Base-by-base conservation (phyloP, 805 yeast genomes). In the Yarrowia osloensis region DNA sequence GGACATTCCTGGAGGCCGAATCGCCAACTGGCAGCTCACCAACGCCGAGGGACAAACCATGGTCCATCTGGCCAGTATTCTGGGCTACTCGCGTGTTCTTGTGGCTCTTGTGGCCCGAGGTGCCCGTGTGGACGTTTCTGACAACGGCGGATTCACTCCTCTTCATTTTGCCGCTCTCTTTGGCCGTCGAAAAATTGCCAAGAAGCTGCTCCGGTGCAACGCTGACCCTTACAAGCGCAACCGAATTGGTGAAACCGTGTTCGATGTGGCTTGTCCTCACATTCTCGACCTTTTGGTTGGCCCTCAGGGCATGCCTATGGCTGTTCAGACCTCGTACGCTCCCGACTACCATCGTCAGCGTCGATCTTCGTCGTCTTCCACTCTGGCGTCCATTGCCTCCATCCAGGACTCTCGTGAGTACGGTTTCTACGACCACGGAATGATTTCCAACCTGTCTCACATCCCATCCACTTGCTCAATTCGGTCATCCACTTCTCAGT, bases 81-180 rank as follows among this genome's bases (percentile, higher is more conserved):
- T 88, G 74, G 94, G 94, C 29, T 90, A 91, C 73, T 76, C 79
- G 47, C 81, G 83, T 39, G 81, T 95, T 67, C 84, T 86, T n/a
- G 79, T 83, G 29, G 87, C 87, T 35, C 81, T 95, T 73, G 79
- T 93, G 4, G 86, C 82, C 62, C 85, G 78, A 54, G 88, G 87
- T 42, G 88, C 92, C 67, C 69, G 73, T 33, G 68, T 76, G 19
- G 94, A 91, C 75, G 80, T 82, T 50, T 85, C 84, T 72, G 99
- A 95, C 75, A 81, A 83, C 52, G 91, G 88, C 74, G 97, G 97
- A 0, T 85, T 85, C 69, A 88, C 97, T 0, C 97, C 99, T 6
- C 79, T 95, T 67, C 97, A 93, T 76, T 88, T 90, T 74, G 97
- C 98, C 0, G 85, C 91, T 29, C 75, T 93, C 72, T 81, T 82